These are phyloP conservation scores for Viola odorata DNA, from an alignment of 345 rosid species.

Conservation along the genomic window DNA sequence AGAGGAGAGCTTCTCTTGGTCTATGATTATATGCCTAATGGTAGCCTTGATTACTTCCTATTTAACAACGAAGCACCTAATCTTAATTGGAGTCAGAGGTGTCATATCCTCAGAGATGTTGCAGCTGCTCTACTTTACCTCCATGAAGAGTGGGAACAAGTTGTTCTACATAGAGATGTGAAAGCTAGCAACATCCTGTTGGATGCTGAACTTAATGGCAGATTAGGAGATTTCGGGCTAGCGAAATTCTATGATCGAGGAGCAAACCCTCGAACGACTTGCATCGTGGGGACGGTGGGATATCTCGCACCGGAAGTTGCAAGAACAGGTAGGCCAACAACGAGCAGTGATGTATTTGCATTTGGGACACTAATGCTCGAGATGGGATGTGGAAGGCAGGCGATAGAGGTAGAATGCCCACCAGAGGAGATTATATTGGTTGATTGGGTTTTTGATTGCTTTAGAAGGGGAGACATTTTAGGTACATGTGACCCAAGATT, in stretches of 20 bases:
- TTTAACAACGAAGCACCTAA: background rate
- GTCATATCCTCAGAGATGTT: slow-evolving; percentile 2
- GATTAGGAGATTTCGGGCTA: slow-evolving; percentile 7
- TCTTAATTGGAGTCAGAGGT: background rate
- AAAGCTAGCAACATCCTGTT: slow-evolving; percentile 6
- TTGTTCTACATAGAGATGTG: slow-evolving; percentile 9
- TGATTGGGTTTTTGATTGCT: slow-evolving; percentile 3
- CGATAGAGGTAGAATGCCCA: background rate
- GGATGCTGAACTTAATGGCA: slow-evolving; percentile 2
- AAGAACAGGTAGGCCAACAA: slow-evolving; percentile 3
- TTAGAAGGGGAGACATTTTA: background rate
- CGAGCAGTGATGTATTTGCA: slow-evolving; percentile 7
- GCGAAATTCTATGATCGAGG: slow-evolving; percentile 3
- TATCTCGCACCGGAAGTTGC: slow-evolving; percentile 4
- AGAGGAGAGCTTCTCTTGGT: slow-evolving; percentile 6
- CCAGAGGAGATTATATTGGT: background rate
- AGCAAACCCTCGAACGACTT: background rate
- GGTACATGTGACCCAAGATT: slow-evolving; percentile 2
- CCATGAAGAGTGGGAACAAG: slow-evolving; percentile 7
- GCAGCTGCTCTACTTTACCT: slow-evolving; percentile 6
- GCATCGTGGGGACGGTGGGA: slow-evolving; percentile 6
- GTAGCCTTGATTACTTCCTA: slow-evolving; percentile 4
- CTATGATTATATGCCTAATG: slow-evolving; percentile 4
- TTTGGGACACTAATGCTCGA: slow-evolving; percentile 5
- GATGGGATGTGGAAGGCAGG: slow-evolving; percentile 3